Base-by-base conservation (phyloP, 164 flowering plant species). In the Echeveria elegans region DNA sequence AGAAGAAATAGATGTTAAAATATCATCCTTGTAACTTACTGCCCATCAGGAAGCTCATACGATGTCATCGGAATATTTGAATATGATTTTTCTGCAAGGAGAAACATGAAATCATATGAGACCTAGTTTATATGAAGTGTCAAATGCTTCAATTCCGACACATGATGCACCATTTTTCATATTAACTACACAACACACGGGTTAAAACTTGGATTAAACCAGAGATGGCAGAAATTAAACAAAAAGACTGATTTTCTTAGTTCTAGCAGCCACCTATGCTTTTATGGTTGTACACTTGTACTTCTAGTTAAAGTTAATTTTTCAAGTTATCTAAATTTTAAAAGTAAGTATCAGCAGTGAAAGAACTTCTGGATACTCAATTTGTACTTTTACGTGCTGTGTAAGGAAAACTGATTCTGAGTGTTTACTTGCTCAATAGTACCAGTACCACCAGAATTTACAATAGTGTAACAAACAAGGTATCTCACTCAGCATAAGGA, bases 31-130 rank as follows among this genome's bases (percentile, higher is more conserved):
- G 5, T 26, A 67, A 80, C 98, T 83, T 79, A 94, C 98, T 94
- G 98, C 77, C 98, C 98, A 84, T 94, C 98, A 69, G 98, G 98
- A 74, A 94, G 96, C 82, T 94, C 98, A 76, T 94, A 94, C n/a
- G 98, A 73, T 8, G 97, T 89, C 87, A 79, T 94, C 34, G 98
- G 98, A 72, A 94, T 89, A 74, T 94, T 94, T 76, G 97, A 83
- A 79, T 94, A 94, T 32, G 87, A 80, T 74, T 67, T 82, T 62
- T 90, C 98, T 94, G 93, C 48, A 72, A 68, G 69, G 36, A 45
- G 41, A 68, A 68, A 60, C 32, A 56, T 52, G 29, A 52, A 9
- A 64, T 2, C 58, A 40, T 62, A 65, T 72, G 45, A 37, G 43
- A 56, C 28, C 61, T 1, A 11, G 5, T 28, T 28, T 26, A 28